A percentile compares a stretch with the other conserved stretches of the same genome.
Evolutionary conservation across 2,329 filamentous ascomycete species (phyloP).

Genomic region (Neofusicoccum laricinum): DNA sequence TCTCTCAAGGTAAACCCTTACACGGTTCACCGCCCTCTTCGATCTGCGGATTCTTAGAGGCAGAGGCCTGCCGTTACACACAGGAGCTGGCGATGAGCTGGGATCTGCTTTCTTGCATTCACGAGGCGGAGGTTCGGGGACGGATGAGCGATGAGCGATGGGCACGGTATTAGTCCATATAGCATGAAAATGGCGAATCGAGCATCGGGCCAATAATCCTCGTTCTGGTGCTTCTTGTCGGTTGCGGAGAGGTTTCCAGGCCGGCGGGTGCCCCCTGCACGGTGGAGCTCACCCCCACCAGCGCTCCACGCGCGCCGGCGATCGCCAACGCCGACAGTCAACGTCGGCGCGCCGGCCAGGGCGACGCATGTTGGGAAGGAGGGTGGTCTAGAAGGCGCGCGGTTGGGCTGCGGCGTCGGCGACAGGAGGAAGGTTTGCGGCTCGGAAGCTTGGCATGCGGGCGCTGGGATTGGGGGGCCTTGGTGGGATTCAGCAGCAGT

Average conservation of each 20-base stretch:
- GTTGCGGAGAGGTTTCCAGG: neutral
- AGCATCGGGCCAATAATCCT: neutral
- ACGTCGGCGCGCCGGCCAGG: neutral
- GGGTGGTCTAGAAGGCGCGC: neutral
- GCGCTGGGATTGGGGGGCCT: neutral
- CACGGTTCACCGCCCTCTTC: no score
- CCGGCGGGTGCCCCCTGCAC: neutral
- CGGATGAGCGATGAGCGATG: neutral
- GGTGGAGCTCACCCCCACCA: constrained; percentile 6
- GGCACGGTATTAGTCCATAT: neutral
- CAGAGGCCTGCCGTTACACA: no score
- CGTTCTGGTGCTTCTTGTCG: neutral
- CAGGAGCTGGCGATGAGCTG: no score
- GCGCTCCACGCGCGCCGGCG: neutral
- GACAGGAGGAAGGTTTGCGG: neutral
- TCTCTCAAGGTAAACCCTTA: no score
- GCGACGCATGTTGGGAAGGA: neutral
- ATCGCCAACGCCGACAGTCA: neutral
- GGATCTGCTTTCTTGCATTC: neutral
- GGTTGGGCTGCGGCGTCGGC: neutral
- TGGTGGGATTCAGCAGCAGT: neutral
- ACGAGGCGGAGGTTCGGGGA: neutral
- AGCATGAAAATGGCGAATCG: neutral
- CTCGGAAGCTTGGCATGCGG: constrained; percentile 15
- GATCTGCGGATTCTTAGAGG: no score